Percentiles rank a stretch among this genome's conserved stretches.
phyloP scores from a whole-genome alignment of 495 filamentous ascomycete species.

The Acidiella bohemica region DNA sequence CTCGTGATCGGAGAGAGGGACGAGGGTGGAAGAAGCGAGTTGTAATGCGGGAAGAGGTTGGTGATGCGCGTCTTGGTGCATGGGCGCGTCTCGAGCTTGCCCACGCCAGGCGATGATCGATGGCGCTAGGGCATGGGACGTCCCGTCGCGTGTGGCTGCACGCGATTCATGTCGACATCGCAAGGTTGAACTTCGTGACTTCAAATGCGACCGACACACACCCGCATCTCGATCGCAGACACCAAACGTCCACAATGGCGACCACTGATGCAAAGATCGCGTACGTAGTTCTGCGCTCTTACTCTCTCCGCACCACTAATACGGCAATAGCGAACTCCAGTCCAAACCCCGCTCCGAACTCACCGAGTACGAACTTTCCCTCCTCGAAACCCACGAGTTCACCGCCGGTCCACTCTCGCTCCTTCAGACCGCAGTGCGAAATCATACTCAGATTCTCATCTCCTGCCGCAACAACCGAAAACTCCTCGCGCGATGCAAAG shows the following conservation, averaged over 20 bases:
- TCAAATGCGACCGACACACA: too few relatives aligned
- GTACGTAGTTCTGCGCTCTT: constrained; percentile 37
- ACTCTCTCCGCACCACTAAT: constrained; percentile 10
- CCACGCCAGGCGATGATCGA: too few relatives aligned
- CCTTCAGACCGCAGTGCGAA: constrained; percentile 79
- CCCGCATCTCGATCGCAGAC: constrained; percentile 5
- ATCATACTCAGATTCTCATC: constrained; percentile 79
- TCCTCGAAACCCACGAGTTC: constrained; percentile 84
- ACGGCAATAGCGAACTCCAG: constrained; percentile 53
- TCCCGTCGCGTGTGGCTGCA: too few relatives aligned
- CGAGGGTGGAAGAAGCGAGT: too few relatives aligned
- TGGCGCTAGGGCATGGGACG: too few relatives aligned
- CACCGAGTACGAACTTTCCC: constrained; percentile 79
- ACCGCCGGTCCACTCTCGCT: constrained; percentile 77
- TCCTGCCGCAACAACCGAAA: constrained; percentile 83
- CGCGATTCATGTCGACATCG: too few relatives aligned
- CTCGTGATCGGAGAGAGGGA: too few relatives aligned
- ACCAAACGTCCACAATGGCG: constrained; percentile 55
- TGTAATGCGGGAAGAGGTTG: too few relatives aligned
- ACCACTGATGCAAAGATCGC: constrained; percentile 54
- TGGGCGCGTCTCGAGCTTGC: too few relatives aligned
- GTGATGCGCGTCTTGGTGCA: too few relatives aligned
- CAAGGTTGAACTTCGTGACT: too few relatives aligned
- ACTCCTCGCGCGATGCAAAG: constrained; percentile 66
- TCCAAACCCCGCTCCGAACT: constrained; percentile 68